Percentiles rank a stretch among this genome's conserved stretches.
Evolutionary conservation across 768 basidiomycete genomes (phyloP).

Genomic region (Coprinopsis cinerea): DNA sequence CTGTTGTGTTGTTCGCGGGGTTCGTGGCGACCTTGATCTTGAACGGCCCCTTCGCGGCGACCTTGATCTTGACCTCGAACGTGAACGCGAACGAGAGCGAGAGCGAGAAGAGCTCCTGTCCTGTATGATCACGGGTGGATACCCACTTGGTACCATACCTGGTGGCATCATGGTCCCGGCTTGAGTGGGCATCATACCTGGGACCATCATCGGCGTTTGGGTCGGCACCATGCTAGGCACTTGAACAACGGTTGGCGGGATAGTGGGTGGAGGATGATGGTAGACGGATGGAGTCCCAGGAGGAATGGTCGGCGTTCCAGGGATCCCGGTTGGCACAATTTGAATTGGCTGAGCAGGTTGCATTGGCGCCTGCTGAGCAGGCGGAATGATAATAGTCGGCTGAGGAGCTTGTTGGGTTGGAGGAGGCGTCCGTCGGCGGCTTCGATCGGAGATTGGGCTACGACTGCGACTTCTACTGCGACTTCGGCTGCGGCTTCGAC

Average conservation of each 20-base stretch:
- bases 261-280: too few relatives aligned
- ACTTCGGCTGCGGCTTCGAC: slow-evolving; percentile 15
- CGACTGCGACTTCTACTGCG: slow-evolving; percentile 14
- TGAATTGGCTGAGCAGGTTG: background rate
- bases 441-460: slow-evolving; percentile 14
- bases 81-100: background rate
- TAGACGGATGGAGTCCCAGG: too few relatives aligned
- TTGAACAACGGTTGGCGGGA: background rate
- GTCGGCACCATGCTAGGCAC: background rate
- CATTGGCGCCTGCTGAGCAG: background rate
- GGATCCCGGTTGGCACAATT: background rate
- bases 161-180: background rate
- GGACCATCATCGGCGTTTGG: background rate
- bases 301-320: background rate
- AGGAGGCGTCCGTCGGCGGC: slow-evolving; percentile 6
- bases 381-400: slow-evolving; percentile 7
- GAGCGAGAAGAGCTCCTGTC: too few relatives aligned
- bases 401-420: slow-evolving; percentile 9
- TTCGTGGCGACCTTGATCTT: slow-evolving; percentile 10
- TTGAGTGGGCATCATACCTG: background rate
- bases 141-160: background rate
- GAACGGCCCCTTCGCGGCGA: slow-evolving; percentile 14
- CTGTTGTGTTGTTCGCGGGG: background rate
- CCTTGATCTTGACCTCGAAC: slow-evolving; percentile 1
- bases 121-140: slow-evolving; percentile 4